A percentile compares a stretch with the other conserved stretches of the same genome.
These are phyloP conservation scores for Arctium lappa DNA, from an alignment of 129 eudicot genomes.

Conservation along the genomic window DNA sequence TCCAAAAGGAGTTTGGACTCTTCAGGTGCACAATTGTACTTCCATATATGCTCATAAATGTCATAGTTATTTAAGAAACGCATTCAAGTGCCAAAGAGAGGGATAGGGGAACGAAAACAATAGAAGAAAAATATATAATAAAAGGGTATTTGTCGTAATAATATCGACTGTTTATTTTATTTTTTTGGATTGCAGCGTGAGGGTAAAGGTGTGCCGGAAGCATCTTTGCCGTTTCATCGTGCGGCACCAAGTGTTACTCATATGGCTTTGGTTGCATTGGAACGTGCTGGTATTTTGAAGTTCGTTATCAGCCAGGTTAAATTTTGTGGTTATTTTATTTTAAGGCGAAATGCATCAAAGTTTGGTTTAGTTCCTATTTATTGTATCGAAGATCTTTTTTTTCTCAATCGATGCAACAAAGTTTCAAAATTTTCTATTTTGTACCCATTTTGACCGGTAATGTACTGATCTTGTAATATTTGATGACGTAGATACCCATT, in stretches of 20 bases:
- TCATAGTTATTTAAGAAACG: neutral
- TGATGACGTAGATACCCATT: neutral
- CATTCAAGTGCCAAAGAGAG: neutral
- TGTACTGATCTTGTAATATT: neutral
- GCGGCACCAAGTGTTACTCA: conserved; percentile 89
- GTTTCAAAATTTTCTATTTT: neutral
- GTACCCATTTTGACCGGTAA: neutral
- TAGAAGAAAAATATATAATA: neutral
- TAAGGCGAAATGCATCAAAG: neutral
- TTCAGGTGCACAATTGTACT: conserved; percentile 49
- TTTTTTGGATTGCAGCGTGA: conserved; percentile 56
- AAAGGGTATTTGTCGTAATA: neutral
- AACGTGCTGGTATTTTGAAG: conserved; percentile 79
- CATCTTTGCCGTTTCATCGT: conserved; percentile 89
- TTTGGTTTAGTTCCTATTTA: neutral
- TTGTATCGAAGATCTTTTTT: too few relatives aligned
- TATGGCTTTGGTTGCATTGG: conserved; percentile 88
- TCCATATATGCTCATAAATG: neutral
- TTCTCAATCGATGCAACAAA: neutral
- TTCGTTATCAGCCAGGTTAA: conserved; percentile 92
- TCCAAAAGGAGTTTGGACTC: conserved; percentile 98
- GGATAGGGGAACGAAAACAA: neutral
- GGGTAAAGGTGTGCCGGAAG: conserved; percentile 94
- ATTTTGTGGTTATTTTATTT: neutral
- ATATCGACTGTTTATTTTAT: neutral